Conservation (phyloP, 495 filamentous ascomycete genomes). For the Penicillium odoratum region DNA sequence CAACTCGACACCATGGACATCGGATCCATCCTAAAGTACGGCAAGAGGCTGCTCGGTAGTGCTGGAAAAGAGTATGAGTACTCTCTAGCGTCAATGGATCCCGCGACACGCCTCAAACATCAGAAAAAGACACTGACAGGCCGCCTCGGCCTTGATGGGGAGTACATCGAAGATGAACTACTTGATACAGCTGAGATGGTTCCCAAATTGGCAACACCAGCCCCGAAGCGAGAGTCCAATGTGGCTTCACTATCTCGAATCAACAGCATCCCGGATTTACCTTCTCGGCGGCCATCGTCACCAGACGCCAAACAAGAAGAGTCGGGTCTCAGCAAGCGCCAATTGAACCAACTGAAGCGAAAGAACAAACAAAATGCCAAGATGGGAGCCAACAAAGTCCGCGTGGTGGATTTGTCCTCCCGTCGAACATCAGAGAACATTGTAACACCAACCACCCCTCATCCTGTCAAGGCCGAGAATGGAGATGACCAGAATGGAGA, state of each 20-base stretch:
- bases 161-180: slow-evolving; percentile 82
- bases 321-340: slow-evolving; percentile 77
- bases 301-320: slow-evolving; percentile 60
- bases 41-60: slow-evolving; percentile 78
- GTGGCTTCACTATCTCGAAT: slow-evolving; percentile 34
- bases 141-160: slow-evolving; percentile 80
- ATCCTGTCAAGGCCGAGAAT: slow-evolving; percentile 66
- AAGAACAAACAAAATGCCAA: slow-evolving; percentile 84
- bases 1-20: slow-evolving; percentile 76
- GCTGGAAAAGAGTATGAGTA: slow-evolving; percentile 82
- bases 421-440: slow-evolving; percentile 67
- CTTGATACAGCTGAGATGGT: slow-evolving; percentile 62
- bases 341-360: slow-evolving; percentile 90
- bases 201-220: slow-evolving; percentile 41
- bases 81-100: slow-evolving; percentile 76
- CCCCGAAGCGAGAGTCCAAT: slow-evolving; percentile 46
- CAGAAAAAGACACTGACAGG: slow-evolving; percentile 85
- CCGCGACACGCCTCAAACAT: slow-evolving; percentile 73
- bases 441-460: slow-evolving; percentile 67
- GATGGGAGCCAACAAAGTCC: slow-evolving; percentile 82
- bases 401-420: slow-evolving; percentile 80
- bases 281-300: slow-evolving; percentile 46
- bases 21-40: slow-evolving; percentile 72
- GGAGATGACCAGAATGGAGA: slow-evolving; percentile 54
- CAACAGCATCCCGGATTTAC: slow-evolving; percentile 48